phyloP scores from a whole-genome alignment of 2,329 filamentous ascomycete species.

The Fusarium humuli region DNA sequence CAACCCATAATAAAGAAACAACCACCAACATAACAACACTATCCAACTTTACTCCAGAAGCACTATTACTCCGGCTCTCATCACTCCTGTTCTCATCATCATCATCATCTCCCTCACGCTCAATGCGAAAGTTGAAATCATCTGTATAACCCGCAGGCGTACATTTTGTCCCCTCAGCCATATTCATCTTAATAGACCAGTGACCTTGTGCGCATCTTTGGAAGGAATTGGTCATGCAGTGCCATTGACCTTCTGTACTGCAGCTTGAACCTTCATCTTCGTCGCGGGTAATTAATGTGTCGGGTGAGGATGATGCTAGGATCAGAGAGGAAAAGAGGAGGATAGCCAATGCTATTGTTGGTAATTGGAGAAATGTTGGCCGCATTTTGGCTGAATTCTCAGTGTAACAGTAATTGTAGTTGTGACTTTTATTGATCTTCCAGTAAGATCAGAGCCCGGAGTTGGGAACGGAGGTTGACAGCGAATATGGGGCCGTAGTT shows the following conservation, averaged over 20 bases:
- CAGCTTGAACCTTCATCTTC: slow-evolving; percentile 55
- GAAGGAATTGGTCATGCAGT: slow-evolving; percentile 62
- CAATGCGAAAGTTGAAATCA: slow-evolving; percentile 52
- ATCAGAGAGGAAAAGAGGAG: slow-evolving; percentile 26
- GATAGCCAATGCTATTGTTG: slow-evolving; percentile 7
- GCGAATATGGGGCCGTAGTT: slow-evolving; percentile 10
- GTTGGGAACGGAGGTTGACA: slow-evolving; percentile 9
- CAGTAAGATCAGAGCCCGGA: slow-evolving; percentile 20
- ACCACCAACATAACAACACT: neutral
- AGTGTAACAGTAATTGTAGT: neutral
- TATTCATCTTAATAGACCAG: slow-evolving; percentile 59
- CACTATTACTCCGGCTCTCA: slow-evolving; percentile 17
- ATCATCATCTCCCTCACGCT: slow-evolving; percentile 43
- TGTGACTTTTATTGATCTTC: neutral
- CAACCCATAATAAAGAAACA: slow-evolving; percentile 14
- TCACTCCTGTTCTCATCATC: neutral
- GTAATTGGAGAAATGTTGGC: slow-evolving; percentile 1
- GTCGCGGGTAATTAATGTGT: slow-evolving; percentile 34
- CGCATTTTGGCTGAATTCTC: slow-evolving; percentile 20
- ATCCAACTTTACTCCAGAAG: neutral
- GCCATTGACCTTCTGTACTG: slow-evolving; percentile 64
- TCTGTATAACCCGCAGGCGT: slow-evolving; percentile 56
- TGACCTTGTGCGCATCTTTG: slow-evolving; percentile 62
- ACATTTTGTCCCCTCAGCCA: slow-evolving; percentile 60
- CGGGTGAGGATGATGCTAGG: slow-evolving; percentile 7